These are phyloP conservation scores for Lactarius vividus DNA, from an alignment of 768 basidiomycete species.

Conservation along the genomic window DNA sequence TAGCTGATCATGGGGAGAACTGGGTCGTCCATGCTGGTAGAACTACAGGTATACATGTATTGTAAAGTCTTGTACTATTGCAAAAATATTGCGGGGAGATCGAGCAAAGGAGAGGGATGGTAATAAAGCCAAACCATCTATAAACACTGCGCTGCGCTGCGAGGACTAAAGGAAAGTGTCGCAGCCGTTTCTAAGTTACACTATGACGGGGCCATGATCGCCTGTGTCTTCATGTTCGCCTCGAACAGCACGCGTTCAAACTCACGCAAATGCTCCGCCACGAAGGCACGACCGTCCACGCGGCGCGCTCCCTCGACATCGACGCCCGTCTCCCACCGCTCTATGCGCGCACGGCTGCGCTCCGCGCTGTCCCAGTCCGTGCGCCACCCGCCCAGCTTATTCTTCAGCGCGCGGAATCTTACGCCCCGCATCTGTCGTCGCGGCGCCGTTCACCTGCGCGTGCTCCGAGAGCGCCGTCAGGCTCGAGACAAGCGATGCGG, in stretches of 20 bases:
- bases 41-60: slow-evolving; percentile 27
- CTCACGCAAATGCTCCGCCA: slow-evolving; percentile 74
- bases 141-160: not conserved
- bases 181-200: slow-evolving; percentile 3
- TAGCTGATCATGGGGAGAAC: too few species aligned
- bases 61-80: slow-evolving; percentile 16
- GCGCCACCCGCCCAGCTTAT: slow-evolving; percentile 76
- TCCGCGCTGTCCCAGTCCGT: slow-evolving; percentile 85
- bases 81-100: slow-evolving; percentile 18
- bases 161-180: not conserved
- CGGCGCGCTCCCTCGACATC: slow-evolving; percentile 45
- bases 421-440: slow-evolving; percentile 80
- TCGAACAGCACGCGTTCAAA: slow-evolving; percentile 72
- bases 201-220: slow-evolving; percentile 73
- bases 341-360: slow-evolving; percentile 69
- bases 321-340: slow-evolving; percentile 73
- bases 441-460: slow-evolving; percentile 83
- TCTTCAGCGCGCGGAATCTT: slow-evolving; percentile 86
- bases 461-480: slow-evolving; percentile 81
- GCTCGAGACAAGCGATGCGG: slow-evolving; percentile 69
- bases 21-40: too few species aligned
- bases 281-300: slow-evolving; percentile 67
- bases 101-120: slow-evolving; percentile 12
- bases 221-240: slow-evolving; percentile 71
- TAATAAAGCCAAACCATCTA: slow-evolving; percentile 7